A percentile compares a stretch with the other conserved stretches of the same genome.
Evolutionary conservation across 1,284 basidiomycete genomes (phyloP).

Genomic region (Heterobasidion irregulare): DNA sequence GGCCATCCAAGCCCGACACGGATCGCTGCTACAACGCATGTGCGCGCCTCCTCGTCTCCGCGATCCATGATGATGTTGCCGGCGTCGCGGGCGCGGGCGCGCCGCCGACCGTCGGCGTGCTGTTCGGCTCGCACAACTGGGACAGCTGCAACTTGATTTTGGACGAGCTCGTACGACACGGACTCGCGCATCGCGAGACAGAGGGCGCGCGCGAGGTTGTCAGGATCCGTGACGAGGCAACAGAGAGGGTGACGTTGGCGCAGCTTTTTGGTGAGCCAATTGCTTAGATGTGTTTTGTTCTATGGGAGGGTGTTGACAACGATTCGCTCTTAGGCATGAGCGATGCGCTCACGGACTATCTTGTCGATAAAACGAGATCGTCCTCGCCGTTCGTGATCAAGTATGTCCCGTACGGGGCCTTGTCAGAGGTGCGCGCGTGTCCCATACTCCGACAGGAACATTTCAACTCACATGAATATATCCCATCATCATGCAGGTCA

Average conservation of each 20-base stretch:
- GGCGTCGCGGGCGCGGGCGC: neutral
- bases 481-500: constrained; percentile 29
- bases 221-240: constrained; percentile 40
- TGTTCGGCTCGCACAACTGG: constrained; percentile 88
- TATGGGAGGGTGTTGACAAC: neutral
- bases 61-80: constrained; percentile 40
- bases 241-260: constrained; percentile 67
- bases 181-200: constrained; percentile 35
- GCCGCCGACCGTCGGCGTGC: constrained; percentile 50
- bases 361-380: constrained; percentile 51
- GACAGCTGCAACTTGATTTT: constrained; percentile 56
- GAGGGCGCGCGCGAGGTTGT: constrained; percentile 22
- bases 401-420: constrained; percentile 76
- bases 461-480: neutral
- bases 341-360: constrained; percentile 68
- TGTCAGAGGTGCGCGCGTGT: constrained; percentile 44
- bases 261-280: constrained; percentile 70
- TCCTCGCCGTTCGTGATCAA: constrained; percentile 73
- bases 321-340: neutral
- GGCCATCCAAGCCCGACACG: constrained; percentile 64
- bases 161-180: constrained; percentile 47
- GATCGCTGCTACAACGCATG: constrained; percentile 77
- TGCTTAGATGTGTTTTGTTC: constrained; percentile 5
- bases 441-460: neutral
- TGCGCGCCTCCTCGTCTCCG: constrained; percentile 51